Conservation (phyloP, 1,284 basidiomycete genomes). For the Moniliella sp. region DNA sequence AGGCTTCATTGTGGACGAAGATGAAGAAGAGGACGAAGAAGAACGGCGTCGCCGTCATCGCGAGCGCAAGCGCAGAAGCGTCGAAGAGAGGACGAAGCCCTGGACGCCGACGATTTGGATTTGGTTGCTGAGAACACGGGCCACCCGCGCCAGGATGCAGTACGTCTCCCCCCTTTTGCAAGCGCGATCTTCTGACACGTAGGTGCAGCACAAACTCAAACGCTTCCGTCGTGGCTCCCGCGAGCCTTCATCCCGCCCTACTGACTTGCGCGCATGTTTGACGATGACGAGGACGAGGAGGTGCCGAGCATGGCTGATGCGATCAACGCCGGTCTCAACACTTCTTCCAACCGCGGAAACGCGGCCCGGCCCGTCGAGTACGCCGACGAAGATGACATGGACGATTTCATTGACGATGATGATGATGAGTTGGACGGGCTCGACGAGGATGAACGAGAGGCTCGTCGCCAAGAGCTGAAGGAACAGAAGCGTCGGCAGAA, state of each 20-base stretch:
- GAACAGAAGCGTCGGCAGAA: constrained; percentile 34
- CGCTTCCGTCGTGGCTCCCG: constrained; percentile 37
- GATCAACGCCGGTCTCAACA: constrained; percentile 9
- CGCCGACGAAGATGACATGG: constrained; percentile 34
- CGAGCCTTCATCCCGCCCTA: constrained; percentile 39
- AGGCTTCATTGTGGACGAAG: constrained; percentile 31
- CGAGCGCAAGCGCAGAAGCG: constrained; percentile 37
- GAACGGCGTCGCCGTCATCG: constrained; percentile 45
- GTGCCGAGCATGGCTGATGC: constrained; percentile 18
- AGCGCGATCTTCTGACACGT: too few species aligned
- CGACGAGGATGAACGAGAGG: constrained; percentile 44
- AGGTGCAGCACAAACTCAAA: constrained; percentile 40
- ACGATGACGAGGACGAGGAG: constrained; percentile 40
- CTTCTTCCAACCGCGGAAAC: not conserved
- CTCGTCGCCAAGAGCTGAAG: constrained; percentile 46
- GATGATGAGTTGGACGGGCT: constrained; percentile 26
- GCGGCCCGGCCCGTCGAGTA: not conserved
- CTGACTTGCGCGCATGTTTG: constrained; percentile 61
- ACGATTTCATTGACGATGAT: constrained; percentile 53
- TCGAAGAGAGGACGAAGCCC: constrained; percentile 41
- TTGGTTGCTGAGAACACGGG: constrained; percentile 87
- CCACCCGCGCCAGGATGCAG: constrained; percentile 24
- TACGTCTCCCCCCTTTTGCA: not conserved
- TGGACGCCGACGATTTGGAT: constrained; percentile 88
- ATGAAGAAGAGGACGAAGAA: constrained; percentile 37